Conservation (phyloP, 305 asterid species). For the Stenogyne calaminthoides region DNA sequence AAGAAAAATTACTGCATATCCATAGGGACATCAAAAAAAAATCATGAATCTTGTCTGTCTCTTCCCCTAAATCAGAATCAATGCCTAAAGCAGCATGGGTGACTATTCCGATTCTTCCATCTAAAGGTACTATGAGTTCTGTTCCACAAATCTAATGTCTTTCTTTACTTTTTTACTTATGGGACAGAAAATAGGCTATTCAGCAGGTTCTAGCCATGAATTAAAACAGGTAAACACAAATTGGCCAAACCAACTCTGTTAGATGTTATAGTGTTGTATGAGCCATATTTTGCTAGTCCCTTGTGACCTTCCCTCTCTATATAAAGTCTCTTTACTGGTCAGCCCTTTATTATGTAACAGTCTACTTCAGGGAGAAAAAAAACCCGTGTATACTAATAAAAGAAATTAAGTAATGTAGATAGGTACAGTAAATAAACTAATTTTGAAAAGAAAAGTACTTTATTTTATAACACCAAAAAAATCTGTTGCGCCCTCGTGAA, state of each 20-base stretch:
- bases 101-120: background rate
- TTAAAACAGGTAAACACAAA: background rate
- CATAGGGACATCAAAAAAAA: background rate
- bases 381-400: background rate
- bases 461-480: background rate
- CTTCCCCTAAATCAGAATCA: background rate
- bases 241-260: background rate
- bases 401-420: background rate
- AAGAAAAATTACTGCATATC: background rate
- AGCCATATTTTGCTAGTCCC: background rate
- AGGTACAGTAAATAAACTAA: background rate
- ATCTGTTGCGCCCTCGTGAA: background rate
- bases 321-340: background rate
- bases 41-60: background rate
- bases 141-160: conserved; percentile 10
- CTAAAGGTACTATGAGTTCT: background rate
- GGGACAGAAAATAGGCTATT: conserved; percentile 4
- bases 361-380: background rate
- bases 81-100: conserved; percentile 2
- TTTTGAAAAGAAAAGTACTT: background rate
- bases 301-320: background rate
- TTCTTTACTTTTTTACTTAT: background rate
- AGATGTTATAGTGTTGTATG: background rate
- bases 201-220: background rate
- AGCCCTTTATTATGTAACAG: background rate